Percentiles rank a stretch among this genome's conserved stretches.
Conservation (phyloP, 2,329 filamentous ascomycete species). For the Diaporthe vexans region DNA sequence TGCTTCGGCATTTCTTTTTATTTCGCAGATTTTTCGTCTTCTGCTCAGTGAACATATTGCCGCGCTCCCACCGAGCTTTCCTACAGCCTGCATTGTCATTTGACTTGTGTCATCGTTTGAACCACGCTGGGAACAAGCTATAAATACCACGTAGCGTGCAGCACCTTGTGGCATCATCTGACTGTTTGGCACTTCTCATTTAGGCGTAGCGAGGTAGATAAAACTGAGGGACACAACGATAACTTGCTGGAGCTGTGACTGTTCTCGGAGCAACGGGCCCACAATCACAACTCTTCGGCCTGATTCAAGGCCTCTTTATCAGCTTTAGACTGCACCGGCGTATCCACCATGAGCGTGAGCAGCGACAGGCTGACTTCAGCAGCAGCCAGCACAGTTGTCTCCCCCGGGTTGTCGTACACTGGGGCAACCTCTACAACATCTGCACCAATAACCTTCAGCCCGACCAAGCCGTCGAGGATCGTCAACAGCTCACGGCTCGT, state of each 20-base stretch:
- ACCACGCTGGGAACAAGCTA: neutral
- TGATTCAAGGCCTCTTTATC: slow-evolving; percentile 19
- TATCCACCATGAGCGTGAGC: slow-evolving; percentile 44
- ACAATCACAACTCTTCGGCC: neutral
- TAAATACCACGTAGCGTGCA: too few species aligned
- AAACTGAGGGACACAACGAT: neutral
- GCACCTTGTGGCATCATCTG: too few species aligned
- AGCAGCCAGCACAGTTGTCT: slow-evolving; percentile 67
- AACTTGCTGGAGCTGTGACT: neutral
- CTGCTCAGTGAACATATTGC: neutral
- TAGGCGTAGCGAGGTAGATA: neutral
- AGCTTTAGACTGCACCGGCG: slow-evolving; percentile 40
- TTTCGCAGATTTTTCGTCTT: neutral
- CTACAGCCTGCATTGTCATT: neutral
- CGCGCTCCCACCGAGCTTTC: too few species aligned
- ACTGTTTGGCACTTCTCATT: neutral
- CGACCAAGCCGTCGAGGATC: slow-evolving; percentile 79
- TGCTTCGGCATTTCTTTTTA: neutral
- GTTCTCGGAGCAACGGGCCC: neutral
- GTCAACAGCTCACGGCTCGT: slow-evolving; percentile 82
- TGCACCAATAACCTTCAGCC: slow-evolving; percentile 80
- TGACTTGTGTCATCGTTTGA: neutral
- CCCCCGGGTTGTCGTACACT: slow-evolving; percentile 79
- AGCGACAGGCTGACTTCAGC: slow-evolving; percentile 42
- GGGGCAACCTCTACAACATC: slow-evolving; percentile 87